These are phyloP conservation scores for Stygiomarasmius scandens DNA, from an alignment of 1,284 basidiomycete species.

Conservation along the genomic window DNA sequence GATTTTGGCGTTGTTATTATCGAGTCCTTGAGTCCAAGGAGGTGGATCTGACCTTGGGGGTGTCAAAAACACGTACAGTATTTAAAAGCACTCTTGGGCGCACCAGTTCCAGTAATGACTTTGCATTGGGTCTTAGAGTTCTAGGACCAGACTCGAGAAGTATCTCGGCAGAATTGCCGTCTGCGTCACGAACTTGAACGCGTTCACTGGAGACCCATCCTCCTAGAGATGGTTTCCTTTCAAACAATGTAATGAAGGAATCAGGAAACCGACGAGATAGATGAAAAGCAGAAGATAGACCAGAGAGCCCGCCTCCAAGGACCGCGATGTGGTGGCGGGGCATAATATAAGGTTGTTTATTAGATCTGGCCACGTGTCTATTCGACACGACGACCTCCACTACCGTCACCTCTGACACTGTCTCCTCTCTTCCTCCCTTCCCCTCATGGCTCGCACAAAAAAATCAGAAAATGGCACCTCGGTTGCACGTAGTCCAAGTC, in stretches of 20 bases:
- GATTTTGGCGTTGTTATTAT: slow-evolving; percentile 67
- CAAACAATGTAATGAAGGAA: slow-evolving; percentile 68
- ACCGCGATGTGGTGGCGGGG: slow-evolving; percentile 53
- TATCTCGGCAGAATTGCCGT: slow-evolving; percentile 43
- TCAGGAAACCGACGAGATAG: slow-evolving; percentile 68
- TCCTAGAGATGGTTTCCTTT: slow-evolving; percentile 67
- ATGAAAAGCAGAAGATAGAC: slow-evolving; percentile 81
- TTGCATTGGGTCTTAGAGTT: slow-evolving; percentile 76
- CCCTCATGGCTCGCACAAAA: slow-evolving; percentile 23
- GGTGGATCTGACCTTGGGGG: slow-evolving; percentile 61
- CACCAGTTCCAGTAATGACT: slow-evolving; percentile 79
- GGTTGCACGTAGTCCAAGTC: slow-evolving; percentile 15
- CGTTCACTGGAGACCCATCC: slow-evolving; percentile 83
- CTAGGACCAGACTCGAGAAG: slow-evolving; percentile 84
- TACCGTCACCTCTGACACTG: not conserved
- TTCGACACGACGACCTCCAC: not conserved
- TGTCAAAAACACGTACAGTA: slow-evolving; percentile 18
- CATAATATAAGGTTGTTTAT: slow-evolving; percentile 3
- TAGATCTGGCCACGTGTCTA: slow-evolving; percentile 1
- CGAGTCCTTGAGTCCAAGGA: slow-evolving; percentile 62
- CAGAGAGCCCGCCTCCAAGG: slow-evolving; percentile 82
- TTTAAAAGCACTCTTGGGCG: slow-evolving; percentile 28
- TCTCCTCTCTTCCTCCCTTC: slow-evolving; percentile 5
- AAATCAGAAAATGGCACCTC: slow-evolving; percentile 18
- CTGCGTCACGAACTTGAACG: slow-evolving; percentile 43